phyloP scores from a whole-genome alignment of 176 grass and related monocot genomes.

The Luzula sylvatica region DNA sequence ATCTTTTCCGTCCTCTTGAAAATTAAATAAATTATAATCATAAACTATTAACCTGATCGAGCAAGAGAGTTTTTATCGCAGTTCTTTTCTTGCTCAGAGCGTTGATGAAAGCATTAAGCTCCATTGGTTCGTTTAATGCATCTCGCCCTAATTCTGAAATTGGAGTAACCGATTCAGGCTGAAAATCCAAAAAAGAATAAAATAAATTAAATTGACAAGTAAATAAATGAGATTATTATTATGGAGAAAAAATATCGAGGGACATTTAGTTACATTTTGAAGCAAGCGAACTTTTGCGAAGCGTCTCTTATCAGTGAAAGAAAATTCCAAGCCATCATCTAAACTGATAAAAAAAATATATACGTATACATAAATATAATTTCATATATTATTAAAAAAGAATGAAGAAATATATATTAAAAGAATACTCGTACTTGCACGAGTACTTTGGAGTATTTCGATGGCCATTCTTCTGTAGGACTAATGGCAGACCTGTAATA shows the following conservation, averaged over 20 bases:
- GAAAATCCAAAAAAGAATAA: slow-evolving; percentile 11
- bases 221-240: no score
- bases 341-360: slow-evolving; percentile 36
- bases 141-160: slow-evolving; percentile 72
- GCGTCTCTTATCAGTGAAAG: slow-evolving; percentile 80
- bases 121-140: slow-evolving; percentile 49
- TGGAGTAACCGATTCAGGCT: slow-evolving; percentile 54
- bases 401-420: slow-evolving; percentile 5
- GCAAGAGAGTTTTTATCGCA: slow-evolving; percentile 54
- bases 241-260: background rate
- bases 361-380: slow-evolving; percentile 1
- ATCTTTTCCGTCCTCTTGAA: no score
- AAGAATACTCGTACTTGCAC: slow-evolving; percentile 30
- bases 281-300: slow-evolving; percentile 60
- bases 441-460: slow-evolving; percentile 61
- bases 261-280: slow-evolving; percentile 34
- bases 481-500: slow-evolving; percentile 48
- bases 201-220: background rate
- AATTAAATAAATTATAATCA: background rate
- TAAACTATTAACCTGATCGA: slow-evolving; percentile 51
- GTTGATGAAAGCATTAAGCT: slow-evolving; percentile 36
- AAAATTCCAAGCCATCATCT: slow-evolving; percentile 67
- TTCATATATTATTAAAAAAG: slow-evolving; percentile 1
- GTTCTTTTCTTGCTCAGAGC: slow-evolving; percentile 36
- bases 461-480: slow-evolving; percentile 62